Evolutionary conservation across 495 filamentous ascomycete genomes (phyloP), one percentile per base, ranked within the genome.

Genomic region (Achaetomiella virescens): DNA sequence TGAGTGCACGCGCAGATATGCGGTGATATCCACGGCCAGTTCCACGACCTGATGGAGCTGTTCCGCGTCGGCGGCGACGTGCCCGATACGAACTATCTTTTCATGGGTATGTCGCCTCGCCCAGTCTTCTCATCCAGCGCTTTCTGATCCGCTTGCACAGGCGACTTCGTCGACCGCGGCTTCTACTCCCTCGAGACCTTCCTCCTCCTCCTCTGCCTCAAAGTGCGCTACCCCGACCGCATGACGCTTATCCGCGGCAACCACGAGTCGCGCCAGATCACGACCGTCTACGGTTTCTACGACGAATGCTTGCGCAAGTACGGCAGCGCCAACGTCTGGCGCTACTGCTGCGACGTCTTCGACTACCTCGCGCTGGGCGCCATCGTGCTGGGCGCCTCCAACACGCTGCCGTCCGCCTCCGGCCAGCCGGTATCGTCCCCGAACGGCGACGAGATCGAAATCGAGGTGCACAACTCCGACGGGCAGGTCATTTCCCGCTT

Each of bases 121-220:
- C 35, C 8, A n/a, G n/a, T 14, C 40, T 18, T 21, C 52, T 22
- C 27, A 8, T 17, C 33, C 22, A n/a, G 17, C 49, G 6, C 9
- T 36, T 38, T 20, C 31, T 20, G 17, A 6, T 17, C 15, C 14
- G 1, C 31, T 15, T 6, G 15, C 11, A 15, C 57, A 87, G 85
- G 93, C 68, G 93, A 98, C 69, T 98, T 96, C 58, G 93, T 98
- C 61, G 93, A 98, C 72, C 88, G 93, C 55, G 93, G 93, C 46
- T 98, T 96, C 78, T 98, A 96, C 79, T 96, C 90, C 1, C 83
- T 98, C 49, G 93, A 98, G 75, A 90, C 91, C 25, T 95, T 98
- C 69, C 85, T 95, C 47, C 85, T 98, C 31, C 86, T 98, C 24
- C 82, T 98, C 43, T 93, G 89, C 60, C 85, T 98, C 45, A 98